Conservation (phyloP, 768 basidiomycete genomes). For the Pulveroboletus sp. region DNA sequence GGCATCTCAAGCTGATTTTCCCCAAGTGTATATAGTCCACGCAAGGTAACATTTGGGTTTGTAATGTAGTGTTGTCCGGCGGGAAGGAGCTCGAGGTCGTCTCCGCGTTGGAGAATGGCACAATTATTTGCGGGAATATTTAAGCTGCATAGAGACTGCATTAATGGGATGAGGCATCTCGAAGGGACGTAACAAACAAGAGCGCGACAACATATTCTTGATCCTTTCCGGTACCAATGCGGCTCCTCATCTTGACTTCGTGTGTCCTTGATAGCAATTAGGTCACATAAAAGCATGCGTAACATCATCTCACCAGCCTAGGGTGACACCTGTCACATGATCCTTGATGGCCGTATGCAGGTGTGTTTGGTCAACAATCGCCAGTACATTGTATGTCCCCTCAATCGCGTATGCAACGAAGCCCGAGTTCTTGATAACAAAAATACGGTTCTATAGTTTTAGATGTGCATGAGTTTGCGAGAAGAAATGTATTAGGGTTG, state of each 20-base stretch:
- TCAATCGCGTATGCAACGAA: slow-evolving; percentile 77
- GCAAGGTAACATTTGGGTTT: slow-evolving; percentile 77
- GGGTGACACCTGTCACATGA: slow-evolving; percentile 52
- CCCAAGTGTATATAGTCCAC: slow-evolving; percentile 76
- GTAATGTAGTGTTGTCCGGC: slow-evolving; percentile 87
- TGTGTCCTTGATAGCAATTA: slow-evolving; percentile 43
- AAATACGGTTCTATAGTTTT: slow-evolving; percentile 56
- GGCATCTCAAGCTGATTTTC: slow-evolving; percentile 88
- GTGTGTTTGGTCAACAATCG: slow-evolving; percentile 84
- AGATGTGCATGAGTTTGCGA: background rate
- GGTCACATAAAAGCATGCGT: background rate
- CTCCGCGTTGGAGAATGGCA: slow-evolving; percentile 78
- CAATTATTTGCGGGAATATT: slow-evolving; percentile 87
- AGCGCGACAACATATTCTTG: slow-evolving; percentile 76
- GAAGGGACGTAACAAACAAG: slow-evolving; percentile 47
- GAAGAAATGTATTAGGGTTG: background rate
- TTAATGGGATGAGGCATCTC: background rate
- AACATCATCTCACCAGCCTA: slow-evolving; percentile 48
- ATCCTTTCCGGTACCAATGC: slow-evolving; percentile 38
- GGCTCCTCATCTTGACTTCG: slow-evolving; percentile 77
- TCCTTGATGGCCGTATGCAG: slow-evolving; percentile 60
- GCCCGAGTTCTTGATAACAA: slow-evolving; percentile 76
- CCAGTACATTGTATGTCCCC: slow-evolving; percentile 75
- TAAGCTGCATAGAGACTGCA: slow-evolving; percentile 41
- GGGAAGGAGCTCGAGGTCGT: slow-evolving; percentile 73